Evolutionary conservation across 495 filamentous ascomycete genomes (phyloP).

Genomic region (Lophium mytilinum): DNA sequence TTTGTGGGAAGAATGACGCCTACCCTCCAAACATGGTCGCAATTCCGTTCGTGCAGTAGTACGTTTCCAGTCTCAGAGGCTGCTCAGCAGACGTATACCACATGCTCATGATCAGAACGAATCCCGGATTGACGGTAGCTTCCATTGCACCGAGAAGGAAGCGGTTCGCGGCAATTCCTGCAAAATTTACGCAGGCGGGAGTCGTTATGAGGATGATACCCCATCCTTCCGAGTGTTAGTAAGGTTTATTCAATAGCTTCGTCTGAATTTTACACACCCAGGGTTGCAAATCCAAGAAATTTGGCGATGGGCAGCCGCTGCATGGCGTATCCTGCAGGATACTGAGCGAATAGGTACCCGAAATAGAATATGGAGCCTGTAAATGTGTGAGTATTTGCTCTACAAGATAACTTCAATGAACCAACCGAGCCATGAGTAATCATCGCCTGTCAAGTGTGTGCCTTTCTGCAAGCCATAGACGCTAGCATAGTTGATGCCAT

Average conservation of each 20-base stretch:
- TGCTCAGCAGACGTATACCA: conserved; percentile 50
- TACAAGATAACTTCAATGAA: neutral
- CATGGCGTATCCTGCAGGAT: conserved; percentile 43
- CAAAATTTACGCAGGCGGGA: conserved; percentile 40
- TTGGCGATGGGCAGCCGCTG: conserved; percentile 49
- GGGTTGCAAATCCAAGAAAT: conserved; percentile 29
- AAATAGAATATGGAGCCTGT: conserved; percentile 48
- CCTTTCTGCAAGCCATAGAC: conserved; percentile 49
- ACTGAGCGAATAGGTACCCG: conserved; percentile 47
- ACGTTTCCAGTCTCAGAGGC: conserved; percentile 45
- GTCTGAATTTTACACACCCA: conserved; percentile 3
- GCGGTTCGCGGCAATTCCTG: conserved; percentile 25
- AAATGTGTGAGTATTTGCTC: neutral
- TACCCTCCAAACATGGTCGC: conserved; percentile 44
- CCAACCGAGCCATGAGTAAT: conserved; percentile 49
- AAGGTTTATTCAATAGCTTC: neutral
- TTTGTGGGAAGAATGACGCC: neutral
- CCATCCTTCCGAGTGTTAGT: conserved; percentile 26
- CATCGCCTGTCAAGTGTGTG: conserved; percentile 44
- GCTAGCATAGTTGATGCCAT: conserved; percentile 52
- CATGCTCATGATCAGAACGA: conserved; percentile 50
- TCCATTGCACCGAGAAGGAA: conserved; percentile 28
- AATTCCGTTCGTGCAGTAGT: conserved; percentile 50
- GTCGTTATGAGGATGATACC: conserved; percentile 40
- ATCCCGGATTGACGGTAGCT: conserved; percentile 42